Base-by-base conservation (phyloP, 2,329 filamentous ascomycete species). In the Aplosporella prunicola region DNA sequence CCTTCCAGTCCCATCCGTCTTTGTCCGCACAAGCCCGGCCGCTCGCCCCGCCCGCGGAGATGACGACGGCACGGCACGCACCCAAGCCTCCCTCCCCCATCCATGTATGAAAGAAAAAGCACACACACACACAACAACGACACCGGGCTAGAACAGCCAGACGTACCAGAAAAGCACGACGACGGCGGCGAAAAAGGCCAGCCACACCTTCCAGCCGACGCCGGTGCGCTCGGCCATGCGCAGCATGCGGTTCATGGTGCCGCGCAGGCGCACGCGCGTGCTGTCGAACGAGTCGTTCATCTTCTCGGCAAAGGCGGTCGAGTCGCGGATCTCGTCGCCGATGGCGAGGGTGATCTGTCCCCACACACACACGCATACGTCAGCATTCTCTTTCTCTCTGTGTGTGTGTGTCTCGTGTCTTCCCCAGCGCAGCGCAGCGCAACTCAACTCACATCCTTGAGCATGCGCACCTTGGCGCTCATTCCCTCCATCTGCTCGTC, bases 231-330 rank as follows among this genome's bases (percentile, higher is more conserved):
- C 76, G 4, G 91, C 91, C 91, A 98, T 98, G 37, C 89, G 58
- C 47, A 96, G 64, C 91, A 98, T 98, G 42, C 88, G 72, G 57
- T 86, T 94, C 91, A 98, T 96, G 13, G 93, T 96, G 37, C 89
- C 87, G 29, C 80, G 75, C 44, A 98, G 67, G 45, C 83, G 76
- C 35, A 87, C 64, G 22, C 88, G 71, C 36, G 89, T 93, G 51
- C 75, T 78, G 57, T 96, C 89, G 56, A 96, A 98, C 5, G 78
- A 75, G 54, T 94, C 85, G 61, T 96, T 96, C 80, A 98, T 94
- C 63, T 87, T 89, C 51, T 95, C 86, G 2, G 87, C 83, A 4
- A 96, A 72, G 2, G 84, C 80, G 2, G 85, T 84, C 10, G 83
- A 91, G 45, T 93, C 84, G 49, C 89, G 77, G 53, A 96, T 96